These are phyloP conservation scores for Beta macrorhiza DNA, from an alignment of 179 eudicot genomes.

Conservation along the genomic window DNA sequence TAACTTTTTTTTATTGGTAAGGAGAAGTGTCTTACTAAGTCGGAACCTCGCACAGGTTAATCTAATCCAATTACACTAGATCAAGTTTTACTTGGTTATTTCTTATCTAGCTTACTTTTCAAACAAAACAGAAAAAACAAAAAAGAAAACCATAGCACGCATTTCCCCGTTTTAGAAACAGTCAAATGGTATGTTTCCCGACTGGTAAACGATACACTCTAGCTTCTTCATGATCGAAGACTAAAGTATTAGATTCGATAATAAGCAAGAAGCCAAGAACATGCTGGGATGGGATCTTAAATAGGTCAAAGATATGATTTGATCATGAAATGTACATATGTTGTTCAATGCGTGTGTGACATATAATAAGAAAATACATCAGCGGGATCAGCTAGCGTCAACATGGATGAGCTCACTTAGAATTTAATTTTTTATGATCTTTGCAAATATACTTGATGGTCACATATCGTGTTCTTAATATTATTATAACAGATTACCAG, in stretches of 20 bases:
- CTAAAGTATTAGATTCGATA: slow-evolving; percentile 11
- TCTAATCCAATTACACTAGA: no score
- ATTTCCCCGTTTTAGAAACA: neutral
- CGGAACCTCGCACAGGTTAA: no score
- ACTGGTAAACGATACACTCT: neutral
- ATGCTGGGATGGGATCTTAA: neutral
- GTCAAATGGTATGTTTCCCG: neutral
- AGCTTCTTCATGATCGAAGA: neutral
- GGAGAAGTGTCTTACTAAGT: no score
- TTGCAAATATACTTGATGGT: slow-evolving; percentile 1
- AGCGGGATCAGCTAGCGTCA: neutral
- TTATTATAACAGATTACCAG: neutral
- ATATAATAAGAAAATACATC: neutral
- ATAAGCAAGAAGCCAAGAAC: neutral
- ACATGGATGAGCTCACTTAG: neutral
- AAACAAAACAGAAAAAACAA: no score
- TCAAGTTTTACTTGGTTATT: no score
- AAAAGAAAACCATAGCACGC: no score
- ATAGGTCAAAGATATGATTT: neutral
- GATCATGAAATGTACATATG: neutral
- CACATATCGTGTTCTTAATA: neutral
- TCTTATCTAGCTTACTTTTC: no score
- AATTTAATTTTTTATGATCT: neutral
- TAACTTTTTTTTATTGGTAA: no score
- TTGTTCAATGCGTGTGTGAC: neutral